phyloP scores from a whole-genome alignment of 176 grass and related monocot genomes.

The Zea luxurians region DNA sequence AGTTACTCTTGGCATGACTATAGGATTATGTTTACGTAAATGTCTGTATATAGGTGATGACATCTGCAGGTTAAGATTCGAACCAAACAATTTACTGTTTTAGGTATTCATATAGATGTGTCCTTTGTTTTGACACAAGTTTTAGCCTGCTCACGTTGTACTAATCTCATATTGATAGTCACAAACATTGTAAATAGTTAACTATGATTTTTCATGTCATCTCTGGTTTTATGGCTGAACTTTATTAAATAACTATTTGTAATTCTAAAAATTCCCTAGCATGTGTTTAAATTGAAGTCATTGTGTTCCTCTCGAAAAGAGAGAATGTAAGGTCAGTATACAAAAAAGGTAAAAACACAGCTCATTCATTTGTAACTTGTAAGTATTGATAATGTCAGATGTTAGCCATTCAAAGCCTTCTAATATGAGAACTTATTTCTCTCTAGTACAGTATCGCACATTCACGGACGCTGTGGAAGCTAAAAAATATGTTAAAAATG shows the following conservation, averaged over 20 bases:
- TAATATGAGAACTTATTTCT: conserved; percentile 22
- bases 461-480: conserved; percentile 66
- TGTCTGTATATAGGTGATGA: background rate
- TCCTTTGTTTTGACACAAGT: background rate
- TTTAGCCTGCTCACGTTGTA: background rate
- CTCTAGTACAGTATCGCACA: conserved; percentile 77
- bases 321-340: background rate
- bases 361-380: background rate
- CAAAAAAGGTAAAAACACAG: background rate
- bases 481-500: conserved; percentile 63
- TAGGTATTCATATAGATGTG: background rate
- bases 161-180: background rate
- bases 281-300: background rate
- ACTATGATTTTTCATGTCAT: background rate
- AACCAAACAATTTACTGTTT: background rate
- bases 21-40: background rate
- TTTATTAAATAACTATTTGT: background rate
- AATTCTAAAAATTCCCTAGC: background rate
- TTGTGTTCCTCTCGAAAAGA: conserved; percentile 1
- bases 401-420: background rate
- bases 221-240: background rate
- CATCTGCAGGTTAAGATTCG: background rate
- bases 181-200: background rate
- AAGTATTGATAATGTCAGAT: conserved; percentile 10
- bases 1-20: background rate